These are phyloP conservation scores for Raphanus hybrid DNA, from an alignment of 441 rosid genomes.

Conservation along the genomic window DNA sequence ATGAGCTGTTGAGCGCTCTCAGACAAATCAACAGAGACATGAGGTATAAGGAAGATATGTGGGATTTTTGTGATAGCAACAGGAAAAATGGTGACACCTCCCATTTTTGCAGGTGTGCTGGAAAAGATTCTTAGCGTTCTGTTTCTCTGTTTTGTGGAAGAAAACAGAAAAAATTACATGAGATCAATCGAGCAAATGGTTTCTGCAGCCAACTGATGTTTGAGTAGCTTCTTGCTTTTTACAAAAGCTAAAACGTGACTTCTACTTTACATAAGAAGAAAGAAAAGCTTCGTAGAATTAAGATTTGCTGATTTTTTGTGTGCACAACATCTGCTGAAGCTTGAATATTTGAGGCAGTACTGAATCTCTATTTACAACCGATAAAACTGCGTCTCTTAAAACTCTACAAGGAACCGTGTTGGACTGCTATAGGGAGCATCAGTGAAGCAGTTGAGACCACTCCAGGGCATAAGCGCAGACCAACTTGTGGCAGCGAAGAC, in stretches of 20 bases:
- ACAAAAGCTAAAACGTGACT: too few species aligned
- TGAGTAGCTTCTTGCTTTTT: too few species aligned
- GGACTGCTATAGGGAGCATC: constrained; percentile 85
- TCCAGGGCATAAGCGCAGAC: constrained; percentile 72
- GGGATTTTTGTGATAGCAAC: too few species aligned
- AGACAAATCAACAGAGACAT: neutral
- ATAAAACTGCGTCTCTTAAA: constrained; percentile 81
- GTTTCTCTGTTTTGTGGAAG: too few species aligned
- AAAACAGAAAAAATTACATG: too few species aligned
- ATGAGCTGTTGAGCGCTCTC: neutral
- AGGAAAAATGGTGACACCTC: too few species aligned
- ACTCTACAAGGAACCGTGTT: constrained; percentile 83
- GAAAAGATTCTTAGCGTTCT: too few species aligned
- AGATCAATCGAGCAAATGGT: too few species aligned
- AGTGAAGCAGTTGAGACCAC: constrained; percentile 71
- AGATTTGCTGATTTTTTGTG: constrained; percentile 23
- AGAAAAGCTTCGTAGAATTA: constrained; percentile 1
- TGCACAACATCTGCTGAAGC: constrained; percentile 45
- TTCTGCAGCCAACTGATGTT: too few species aligned
- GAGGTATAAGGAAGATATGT: neutral
- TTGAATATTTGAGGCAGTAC: constrained; percentile 93
- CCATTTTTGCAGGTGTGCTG: too few species aligned
- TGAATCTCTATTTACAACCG: constrained; percentile 80
- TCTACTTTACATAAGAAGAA: too few species aligned
- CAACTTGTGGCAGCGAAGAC: constrained; percentile 97